A percentile compares a stretch with the other conserved stretches of the same genome.
Evolutionary conservation across 2,329 filamentous ascomycete species (phyloP).

Genomic region (Chrysosporium keratinophilum): DNA sequence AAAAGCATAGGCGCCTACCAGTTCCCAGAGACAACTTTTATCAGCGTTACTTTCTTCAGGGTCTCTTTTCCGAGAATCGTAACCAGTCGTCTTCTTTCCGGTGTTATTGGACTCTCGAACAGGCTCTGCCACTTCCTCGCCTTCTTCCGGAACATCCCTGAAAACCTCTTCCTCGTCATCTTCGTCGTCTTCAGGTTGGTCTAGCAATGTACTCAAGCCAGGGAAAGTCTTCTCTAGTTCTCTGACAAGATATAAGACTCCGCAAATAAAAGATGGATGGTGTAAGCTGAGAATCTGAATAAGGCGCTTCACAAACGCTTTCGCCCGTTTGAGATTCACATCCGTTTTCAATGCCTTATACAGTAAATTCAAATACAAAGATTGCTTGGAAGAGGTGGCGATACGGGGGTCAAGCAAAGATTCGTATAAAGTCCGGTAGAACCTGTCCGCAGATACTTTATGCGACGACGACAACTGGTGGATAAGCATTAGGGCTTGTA

Average conservation of each 20-base stretch:
- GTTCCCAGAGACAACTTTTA: slow-evolving; percentile 83
- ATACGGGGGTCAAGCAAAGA: slow-evolving; percentile 84
- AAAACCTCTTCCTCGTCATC: slow-evolving; percentile 59
- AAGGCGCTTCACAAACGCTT: slow-evolving; percentile 90
- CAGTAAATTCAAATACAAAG: slow-evolving; percentile 85
- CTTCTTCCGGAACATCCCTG: slow-evolving; percentile 52
- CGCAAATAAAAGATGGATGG: slow-evolving; percentile 84
- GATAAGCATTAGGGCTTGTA: slow-evolving; percentile 88
- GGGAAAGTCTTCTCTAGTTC: slow-evolving; percentile 73
- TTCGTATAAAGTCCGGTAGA: slow-evolving; percentile 92
- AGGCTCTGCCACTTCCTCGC: slow-evolving; percentile 31
- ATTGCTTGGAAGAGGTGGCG: slow-evolving; percentile 82
- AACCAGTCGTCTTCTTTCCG: slow-evolving; percentile 38
- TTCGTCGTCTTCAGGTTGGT: slow-evolving; percentile 67
- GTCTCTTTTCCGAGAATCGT: slow-evolving; percentile 84
- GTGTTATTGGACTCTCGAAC: slow-evolving; percentile 20
- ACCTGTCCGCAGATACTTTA: slow-evolving; percentile 74
- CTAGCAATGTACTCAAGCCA: slow-evolving; percentile 65
- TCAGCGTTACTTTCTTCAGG: slow-evolving; percentile 92
- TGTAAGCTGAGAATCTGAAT: slow-evolving; percentile 80
- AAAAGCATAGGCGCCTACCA: slow-evolving; percentile 45
- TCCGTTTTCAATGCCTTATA: slow-evolving; percentile 83
- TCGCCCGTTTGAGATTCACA: slow-evolving; percentile 79
- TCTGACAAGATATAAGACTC: slow-evolving; percentile 77
- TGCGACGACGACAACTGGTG: slow-evolving; percentile 79